Evolutionary conservation across 2,329 filamentous ascomycete genomes (phyloP).

Genomic region (Lithohypha guttulata): DNA sequence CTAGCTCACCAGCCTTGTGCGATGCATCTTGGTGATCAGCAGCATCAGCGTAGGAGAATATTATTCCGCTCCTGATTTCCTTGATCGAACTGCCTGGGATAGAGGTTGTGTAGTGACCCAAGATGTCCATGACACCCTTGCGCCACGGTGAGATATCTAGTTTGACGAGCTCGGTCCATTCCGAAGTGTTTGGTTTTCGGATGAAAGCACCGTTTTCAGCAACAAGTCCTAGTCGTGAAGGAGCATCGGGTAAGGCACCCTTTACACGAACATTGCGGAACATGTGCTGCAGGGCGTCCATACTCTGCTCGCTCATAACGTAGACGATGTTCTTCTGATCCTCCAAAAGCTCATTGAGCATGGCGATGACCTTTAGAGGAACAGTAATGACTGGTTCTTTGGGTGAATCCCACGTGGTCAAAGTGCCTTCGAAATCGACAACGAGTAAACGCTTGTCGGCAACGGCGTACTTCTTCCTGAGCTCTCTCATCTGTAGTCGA

Average conservation of each 20-base stretch:
- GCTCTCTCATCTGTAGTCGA: constrained; percentile 58
- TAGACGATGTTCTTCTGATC: constrained; percentile 80
- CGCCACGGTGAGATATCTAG: constrained; percentile 60
- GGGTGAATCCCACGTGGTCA: constrained; percentile 77
- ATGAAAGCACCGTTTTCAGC: constrained; percentile 93
- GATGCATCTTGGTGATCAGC: constrained; percentile 65
- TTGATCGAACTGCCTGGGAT: constrained; percentile 82
- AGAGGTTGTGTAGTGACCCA: constrained; percentile 81
- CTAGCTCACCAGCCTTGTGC: constrained; percentile 77
- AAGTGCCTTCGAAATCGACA: constrained; percentile 85
- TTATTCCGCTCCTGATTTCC: constrained; percentile 79
- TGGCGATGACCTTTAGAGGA: constrained; percentile 72
- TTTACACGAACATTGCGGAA: constrained; percentile 68
- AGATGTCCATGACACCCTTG: constrained; percentile 65
- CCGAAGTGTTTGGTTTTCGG: constrained; percentile 51
- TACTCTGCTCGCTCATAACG: constrained; percentile 81
- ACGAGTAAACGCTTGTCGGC: constrained; percentile 68
- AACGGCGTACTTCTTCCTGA: constrained; percentile 55
- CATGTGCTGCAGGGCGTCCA: constrained; percentile 75
- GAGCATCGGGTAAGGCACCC: not conserved
- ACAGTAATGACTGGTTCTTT: constrained; percentile 77
- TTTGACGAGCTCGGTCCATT: constrained; percentile 72
- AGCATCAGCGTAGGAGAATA: constrained; percentile 80
- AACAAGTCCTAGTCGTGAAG: constrained; percentile 58
- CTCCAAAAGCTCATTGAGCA: constrained; percentile 67